phyloP scores from a whole-genome alignment of 495 filamentous ascomycete species.

The Penicillium samsonianum region DNA sequence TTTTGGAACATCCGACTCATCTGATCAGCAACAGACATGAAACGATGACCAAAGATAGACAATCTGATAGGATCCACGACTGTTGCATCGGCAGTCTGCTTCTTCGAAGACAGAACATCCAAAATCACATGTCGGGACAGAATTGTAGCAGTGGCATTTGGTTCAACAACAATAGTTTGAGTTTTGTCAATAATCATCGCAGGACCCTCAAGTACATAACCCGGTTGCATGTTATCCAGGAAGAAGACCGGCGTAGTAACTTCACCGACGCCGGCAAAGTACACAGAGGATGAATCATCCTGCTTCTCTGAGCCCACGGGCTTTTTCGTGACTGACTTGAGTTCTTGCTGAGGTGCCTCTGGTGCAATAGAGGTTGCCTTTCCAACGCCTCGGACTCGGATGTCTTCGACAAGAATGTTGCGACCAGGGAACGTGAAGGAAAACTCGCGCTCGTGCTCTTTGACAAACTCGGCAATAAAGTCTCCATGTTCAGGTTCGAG shows the following conservation, averaged over 20 bases:
- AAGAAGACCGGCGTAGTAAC: too few relatives aligned
- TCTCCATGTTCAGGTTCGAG: slow-evolving; percentile 42
- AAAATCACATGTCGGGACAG: slow-evolving; percentile 72
- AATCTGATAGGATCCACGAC: slow-evolving; percentile 74
- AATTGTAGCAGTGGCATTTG: slow-evolving; percentile 52
- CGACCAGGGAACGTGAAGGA: slow-evolving; percentile 54
- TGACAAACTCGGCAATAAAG: slow-evolving; percentile 54
- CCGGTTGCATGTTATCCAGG: too few relatives aligned
- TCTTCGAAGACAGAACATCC: slow-evolving; percentile 65
- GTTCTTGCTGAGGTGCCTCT: slow-evolving; percentile 12
- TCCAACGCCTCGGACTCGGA: slow-evolving; percentile 54
- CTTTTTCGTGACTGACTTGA: slow-evolving; percentile 2
- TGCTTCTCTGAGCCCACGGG: slow-evolving; percentile 3
- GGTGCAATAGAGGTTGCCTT: slow-evolving; percentile 6
- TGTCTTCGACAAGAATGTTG: slow-evolving; percentile 52
- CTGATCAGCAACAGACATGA: slow-evolving; percentile 95
- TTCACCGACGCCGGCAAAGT: too few relatives aligned
- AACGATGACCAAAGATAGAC: slow-evolving; percentile 85
- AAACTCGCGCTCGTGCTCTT: slow-evolving; percentile 52
- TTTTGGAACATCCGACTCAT: slow-evolving; percentile 90
- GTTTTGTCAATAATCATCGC: slow-evolving; percentile 90
- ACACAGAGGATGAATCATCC: slow-evolving; percentile 8
- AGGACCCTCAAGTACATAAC: slow-evolving; percentile 53
- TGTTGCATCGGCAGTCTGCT: slow-evolving; percentile 54
- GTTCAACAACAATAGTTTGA: slow-evolving; percentile 89